A percentile compares a stretch with the other conserved stretches of the same genome.
Conservation (phyloP, 1,139 yeast genomes). For the Protomyces lactucae-debilis region DNA sequence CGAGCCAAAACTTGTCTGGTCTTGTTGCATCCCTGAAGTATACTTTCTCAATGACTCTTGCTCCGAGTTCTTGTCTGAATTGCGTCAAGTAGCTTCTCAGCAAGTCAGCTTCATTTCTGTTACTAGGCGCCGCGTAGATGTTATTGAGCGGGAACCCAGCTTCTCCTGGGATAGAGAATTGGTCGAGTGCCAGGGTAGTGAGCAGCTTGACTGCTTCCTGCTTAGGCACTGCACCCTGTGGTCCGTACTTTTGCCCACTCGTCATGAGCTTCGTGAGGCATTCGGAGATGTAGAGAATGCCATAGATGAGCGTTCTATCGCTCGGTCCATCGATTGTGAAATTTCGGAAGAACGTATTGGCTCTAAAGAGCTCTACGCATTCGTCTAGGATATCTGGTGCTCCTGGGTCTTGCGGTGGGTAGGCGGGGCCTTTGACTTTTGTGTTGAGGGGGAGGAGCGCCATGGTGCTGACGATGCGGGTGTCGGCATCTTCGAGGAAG, state of each 20-base stretch:
- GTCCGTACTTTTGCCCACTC: constrained; percentile 32
- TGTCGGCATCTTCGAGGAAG: constrained; percentile 51
- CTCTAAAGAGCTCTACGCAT: constrained; percentile 81
- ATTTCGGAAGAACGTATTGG: constrained; percentile 92
- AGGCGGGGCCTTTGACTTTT: constrained; percentile 84
- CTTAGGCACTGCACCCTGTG: constrained; percentile 38
- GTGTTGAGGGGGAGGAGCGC: constrained; percentile 80
- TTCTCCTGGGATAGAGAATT: constrained; percentile 90
- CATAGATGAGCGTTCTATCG: constrained; percentile 90
- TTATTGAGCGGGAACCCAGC: constrained; percentile 88
- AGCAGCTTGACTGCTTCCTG: constrained; percentile 69
- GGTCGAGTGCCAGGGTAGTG: constrained; percentile 80
- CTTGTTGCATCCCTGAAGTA: constrained; percentile 51
- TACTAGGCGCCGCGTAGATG: constrained; percentile 70
- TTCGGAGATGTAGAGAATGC: constrained; percentile 84
- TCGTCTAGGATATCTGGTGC: constrained; percentile 76
- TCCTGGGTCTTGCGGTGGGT: constrained; percentile 69
- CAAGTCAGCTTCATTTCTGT: constrained; percentile 66
- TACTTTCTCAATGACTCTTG: constrained; percentile 67
- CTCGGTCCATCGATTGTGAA: constrained; percentile 96
- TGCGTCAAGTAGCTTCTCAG: constrained; percentile 78
- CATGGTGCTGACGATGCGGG: constrained; percentile 52
- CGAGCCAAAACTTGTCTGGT: constrained; percentile 72
- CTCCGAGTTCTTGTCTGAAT: constrained; percentile 89
- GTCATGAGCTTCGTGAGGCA: constrained; percentile 58